Base-by-base conservation (phyloP, 257 asterid species). In the Capsicum pubescens region DNA sequence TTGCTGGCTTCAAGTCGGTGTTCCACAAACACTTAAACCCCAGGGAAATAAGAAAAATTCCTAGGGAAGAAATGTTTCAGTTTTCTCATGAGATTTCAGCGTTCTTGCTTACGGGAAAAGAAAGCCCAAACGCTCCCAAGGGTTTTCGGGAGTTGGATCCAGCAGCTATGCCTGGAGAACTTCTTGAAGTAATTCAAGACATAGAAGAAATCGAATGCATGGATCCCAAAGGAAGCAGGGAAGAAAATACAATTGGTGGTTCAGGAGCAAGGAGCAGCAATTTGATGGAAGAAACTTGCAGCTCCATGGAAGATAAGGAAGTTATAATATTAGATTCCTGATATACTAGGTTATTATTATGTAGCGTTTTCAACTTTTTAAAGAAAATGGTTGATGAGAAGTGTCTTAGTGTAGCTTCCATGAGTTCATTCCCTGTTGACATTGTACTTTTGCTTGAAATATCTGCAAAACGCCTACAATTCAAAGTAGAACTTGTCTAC, bases 31-130 rank as follows among this genome's bases (percentile, higher is more conserved):
- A 88, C 87, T 84, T 91, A 42, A 83, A 87, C 80, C 89, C 94
- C 32, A 46, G 50, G 44, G 91, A 90, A 87, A 90, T 93, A 83
- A 86, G 87, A 83, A 88, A 90, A 79, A 92, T 93, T 86, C 97
- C 93, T 0, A 85, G 79, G 80, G 91, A 90, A 83, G 97, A 93
- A 88, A 91, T 93, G 78, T 84, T 84, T 63, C 92, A 91, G 54
- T 93, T 93, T 88, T 93, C 97, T 84, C 97, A 93, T 88, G 91
- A 86, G 89, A 93, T 92, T 79, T 93, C 97, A 32, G 89, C 93
- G 54, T 87, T 81, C 86, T 69, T 85, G 82, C 91, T 92, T 70
- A 90, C 91, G 6, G 90, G 94, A 74, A 79, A 60, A 83, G 93
- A 91, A 87, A 90, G 90, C 64, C 19, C 77, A 26, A 89, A 84